Conservation (phyloP, 2,329 filamentous ascomycete genomes). For the Cadophora gregata region DNA sequence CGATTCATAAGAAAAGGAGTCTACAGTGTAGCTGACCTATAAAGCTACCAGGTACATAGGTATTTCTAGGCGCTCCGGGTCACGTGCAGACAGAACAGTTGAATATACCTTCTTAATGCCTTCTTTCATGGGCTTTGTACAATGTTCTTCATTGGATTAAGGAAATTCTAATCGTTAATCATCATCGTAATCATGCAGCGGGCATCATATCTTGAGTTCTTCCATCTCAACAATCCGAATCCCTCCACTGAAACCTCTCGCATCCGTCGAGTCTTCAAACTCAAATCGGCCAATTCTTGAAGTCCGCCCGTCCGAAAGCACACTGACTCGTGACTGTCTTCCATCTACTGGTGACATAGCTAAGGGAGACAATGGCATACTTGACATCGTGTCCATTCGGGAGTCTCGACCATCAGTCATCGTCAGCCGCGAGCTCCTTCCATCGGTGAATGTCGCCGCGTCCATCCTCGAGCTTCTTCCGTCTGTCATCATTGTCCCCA, state of each 20-base stretch:
- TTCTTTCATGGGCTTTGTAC: neutral
- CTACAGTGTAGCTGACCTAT: too few relatives aligned
- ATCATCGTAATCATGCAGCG: slow-evolving; percentile 11
- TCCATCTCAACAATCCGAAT: slow-evolving; percentile 23
- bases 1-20: too few relatives aligned
- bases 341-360: slow-evolving; percentile 4
- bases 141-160: slow-evolving; percentile 8
- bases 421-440: slow-evolving; percentile 16
- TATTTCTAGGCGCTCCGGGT: neutral
- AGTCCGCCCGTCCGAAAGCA: slow-evolving; percentile 12
- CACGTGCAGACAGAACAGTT: neutral
- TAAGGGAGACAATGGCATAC: neutral
- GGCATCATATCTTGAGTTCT: slow-evolving; percentile 19
- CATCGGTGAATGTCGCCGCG: slow-evolving; percentile 5
- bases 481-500: slow-evolving; percentile 13
- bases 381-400: neutral
- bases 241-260: slow-evolving; percentile 13
- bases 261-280: slow-evolving; percentile 15
- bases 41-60: neutral
- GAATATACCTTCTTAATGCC: neutral
- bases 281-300: slow-evolving; percentile 17
- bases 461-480: slow-evolving; percentile 9
- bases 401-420: slow-evolving; percentile 11
- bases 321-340: slow-evolving; percentile 7
- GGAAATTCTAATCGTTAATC: slow-evolving; percentile 6